phyloP scores from a whole-genome alignment of 805 yeast genomes.

The Myxozyma neglecta region DNA sequence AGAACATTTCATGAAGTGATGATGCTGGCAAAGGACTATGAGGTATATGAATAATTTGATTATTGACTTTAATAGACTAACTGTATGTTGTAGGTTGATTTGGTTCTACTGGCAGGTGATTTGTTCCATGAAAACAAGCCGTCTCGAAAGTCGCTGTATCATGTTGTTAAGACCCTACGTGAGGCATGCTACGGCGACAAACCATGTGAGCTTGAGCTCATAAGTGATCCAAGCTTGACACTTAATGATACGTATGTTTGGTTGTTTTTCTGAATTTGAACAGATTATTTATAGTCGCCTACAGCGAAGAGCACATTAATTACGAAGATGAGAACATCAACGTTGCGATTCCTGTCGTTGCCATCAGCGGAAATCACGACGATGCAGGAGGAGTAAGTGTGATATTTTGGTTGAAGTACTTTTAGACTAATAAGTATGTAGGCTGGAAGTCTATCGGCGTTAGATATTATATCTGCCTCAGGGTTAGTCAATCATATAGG shows the following conservation, averaged over 20 bases:
- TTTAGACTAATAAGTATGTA: not conserved
- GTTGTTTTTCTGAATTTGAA: not conserved
- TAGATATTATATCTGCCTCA: constrained; percentile 77
- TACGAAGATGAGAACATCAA: constrained; percentile 90
- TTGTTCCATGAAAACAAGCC: constrained; percentile 90
- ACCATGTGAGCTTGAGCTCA: constrained; percentile 79
- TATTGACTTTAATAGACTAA: not conserved
- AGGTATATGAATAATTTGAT: constrained; percentile 45
- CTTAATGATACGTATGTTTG: constrained; percentile 49
- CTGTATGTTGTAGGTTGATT: constrained; percentile 51
- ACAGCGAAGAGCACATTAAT: constrained; percentile 64
- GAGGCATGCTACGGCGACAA: constrained; percentile 76
- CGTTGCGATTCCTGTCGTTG: constrained; percentile 85
- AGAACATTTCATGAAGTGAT: constrained; percentile 81
- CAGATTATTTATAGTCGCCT: not conserved
- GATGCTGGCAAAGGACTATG: constrained; percentile 62
- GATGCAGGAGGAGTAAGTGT: constrained; percentile 84
- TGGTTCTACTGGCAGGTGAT: constrained; percentile 91
- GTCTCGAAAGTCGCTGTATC: constrained; percentile 77
- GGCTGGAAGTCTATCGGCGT: constrained; percentile 63
- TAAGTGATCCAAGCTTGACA: constrained; percentile 72
- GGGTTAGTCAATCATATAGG: constrained; percentile 93
- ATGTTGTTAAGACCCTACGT: constrained; percentile 72
- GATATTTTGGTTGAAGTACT: not conserved
- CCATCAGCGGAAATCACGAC: constrained; percentile 94